These are phyloP conservation scores for Kuraishia piskuri DNA, from an alignment of 805 yeast species.

Conservation along the genomic window DNA sequence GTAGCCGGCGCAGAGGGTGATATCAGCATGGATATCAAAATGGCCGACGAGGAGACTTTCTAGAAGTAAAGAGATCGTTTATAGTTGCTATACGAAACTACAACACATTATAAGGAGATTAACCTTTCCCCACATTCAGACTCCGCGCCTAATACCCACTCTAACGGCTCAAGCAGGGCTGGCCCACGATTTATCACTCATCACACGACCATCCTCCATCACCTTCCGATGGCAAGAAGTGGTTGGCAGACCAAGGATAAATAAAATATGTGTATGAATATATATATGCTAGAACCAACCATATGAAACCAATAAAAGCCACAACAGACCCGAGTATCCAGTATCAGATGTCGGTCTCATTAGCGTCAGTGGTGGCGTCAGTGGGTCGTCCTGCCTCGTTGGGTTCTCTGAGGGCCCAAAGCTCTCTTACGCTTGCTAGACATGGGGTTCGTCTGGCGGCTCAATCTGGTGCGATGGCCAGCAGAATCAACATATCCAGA, in stretches of 20 bases:
- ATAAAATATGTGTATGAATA: no score
- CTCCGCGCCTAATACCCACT: no score
- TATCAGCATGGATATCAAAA: conserved; percentile 3
- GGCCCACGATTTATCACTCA: neutral
- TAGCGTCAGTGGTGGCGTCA: neutral
- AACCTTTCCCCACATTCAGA: no score
- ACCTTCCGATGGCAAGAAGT: neutral
- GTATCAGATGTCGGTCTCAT: neutral
- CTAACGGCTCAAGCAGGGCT: neutral
- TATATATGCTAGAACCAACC: neutral
- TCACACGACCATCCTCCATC: neutral
- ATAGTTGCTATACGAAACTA: no score
- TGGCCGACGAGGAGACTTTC: conserved; percentile 9
- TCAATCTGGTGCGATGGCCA: neutral
- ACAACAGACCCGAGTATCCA: no score
- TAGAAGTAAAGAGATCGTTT: neutral
- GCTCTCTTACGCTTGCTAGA: neutral
- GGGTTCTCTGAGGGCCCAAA: neutral
- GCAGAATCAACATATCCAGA: no score
- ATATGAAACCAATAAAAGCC: no score
- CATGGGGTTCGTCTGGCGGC: neutral
- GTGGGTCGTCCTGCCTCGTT: neutral
- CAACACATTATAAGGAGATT: no score
- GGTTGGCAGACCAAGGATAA: no score
- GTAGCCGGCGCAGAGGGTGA: neutral